A percentile compares a stretch with the other conserved stretches of the same genome.
Conservation (phyloP, 345 rosid genomes). For the Populus tremula region DNA sequence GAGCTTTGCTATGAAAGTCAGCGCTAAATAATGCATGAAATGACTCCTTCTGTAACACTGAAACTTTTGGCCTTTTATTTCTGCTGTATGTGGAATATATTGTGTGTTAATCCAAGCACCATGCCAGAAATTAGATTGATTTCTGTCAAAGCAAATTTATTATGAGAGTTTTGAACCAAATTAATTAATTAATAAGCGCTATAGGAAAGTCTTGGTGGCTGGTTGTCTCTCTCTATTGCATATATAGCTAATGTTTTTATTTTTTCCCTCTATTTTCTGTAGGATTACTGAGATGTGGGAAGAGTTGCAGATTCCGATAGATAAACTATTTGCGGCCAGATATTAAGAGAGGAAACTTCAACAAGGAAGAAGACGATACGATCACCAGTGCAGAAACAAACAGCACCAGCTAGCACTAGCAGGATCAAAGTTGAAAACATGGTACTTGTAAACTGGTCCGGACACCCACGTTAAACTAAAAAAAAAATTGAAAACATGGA, state of each 20-base stretch:
- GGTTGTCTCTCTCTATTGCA: not conserved
- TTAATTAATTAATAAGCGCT: not conserved
- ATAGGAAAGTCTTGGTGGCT: not conserved
- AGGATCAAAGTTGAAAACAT: constrained; percentile 15
- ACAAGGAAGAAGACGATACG: constrained; percentile 68
- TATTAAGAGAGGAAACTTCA: constrained; percentile 80
- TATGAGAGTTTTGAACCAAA: not conserved
- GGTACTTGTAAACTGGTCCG: no score
- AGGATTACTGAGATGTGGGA: constrained; percentile 79
- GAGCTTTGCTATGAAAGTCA: not conserved
- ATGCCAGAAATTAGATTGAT: not conserved
- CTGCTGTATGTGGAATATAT: not conserved
- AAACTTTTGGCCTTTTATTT: not conserved
- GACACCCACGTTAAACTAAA: no score
- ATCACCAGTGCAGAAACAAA: constrained; percentile 29
- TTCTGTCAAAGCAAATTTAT: not conserved
- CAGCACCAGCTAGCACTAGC: constrained; percentile 4
- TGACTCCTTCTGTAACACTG: not conserved
- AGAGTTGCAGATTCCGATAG: constrained; percentile 81
- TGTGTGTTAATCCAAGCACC: not conserved
- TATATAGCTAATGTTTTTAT: not conserved
- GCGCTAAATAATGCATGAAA: not conserved
- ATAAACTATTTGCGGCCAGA: constrained; percentile 73
- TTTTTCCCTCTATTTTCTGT: not conserved
- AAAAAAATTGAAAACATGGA: constrained; percentile 22